Percentiles rank a stretch among this genome's conserved stretches.
Evolutionary conservation across 768 basidiomycete species (phyloP).

Genomic region (Mycena latifolia): DNA sequence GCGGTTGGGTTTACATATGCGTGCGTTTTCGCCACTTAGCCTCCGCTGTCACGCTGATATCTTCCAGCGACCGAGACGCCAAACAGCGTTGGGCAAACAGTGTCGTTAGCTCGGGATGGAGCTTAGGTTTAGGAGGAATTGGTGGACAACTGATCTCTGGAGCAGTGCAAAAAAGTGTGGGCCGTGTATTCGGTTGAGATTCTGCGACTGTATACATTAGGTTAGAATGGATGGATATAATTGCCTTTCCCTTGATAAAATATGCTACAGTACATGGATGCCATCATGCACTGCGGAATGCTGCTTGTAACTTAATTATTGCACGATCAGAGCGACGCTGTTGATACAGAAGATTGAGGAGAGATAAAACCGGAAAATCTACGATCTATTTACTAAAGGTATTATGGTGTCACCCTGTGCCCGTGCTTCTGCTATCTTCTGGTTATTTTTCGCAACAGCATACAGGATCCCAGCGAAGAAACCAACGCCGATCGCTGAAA

Average conservation of each 20-base stretch:
- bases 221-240: background rate
- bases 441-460: slow-evolving; percentile 94
- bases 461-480: slow-evolving; percentile 95
- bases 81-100: slow-evolving; percentile 91
- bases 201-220: slow-evolving; percentile 4
- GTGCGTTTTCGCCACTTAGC: slow-evolving; percentile 58
- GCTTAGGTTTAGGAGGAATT: slow-evolving; percentile 81
- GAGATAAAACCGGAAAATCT: slow-evolving; percentile 2
- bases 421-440: slow-evolving; percentile 80
- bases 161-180: slow-evolving; percentile 85
- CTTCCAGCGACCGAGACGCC: slow-evolving; percentile 86
- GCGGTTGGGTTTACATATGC: slow-evolving; percentile 97
- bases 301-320: too few species aligned
- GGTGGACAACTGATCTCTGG: slow-evolving; percentile 89
- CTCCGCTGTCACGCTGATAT: background rate
- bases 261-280: too few species aligned
- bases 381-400: slow-evolving; percentile 70
- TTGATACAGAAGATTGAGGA: background rate
- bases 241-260: too few species aligned
- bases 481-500: slow-evolving; percentile 88
- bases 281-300: too few species aligned
- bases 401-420: slow-evolving; percentile 65
- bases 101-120: slow-evolving; percentile 77
- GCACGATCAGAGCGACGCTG: background rate
- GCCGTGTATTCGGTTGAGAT: slow-evolving; percentile 70